These are phyloP conservation scores for Colletotrichum falcatum DNA, from an alignment of 2,329 filamentous ascomycete species.

Conservation along the genomic window DNA sequence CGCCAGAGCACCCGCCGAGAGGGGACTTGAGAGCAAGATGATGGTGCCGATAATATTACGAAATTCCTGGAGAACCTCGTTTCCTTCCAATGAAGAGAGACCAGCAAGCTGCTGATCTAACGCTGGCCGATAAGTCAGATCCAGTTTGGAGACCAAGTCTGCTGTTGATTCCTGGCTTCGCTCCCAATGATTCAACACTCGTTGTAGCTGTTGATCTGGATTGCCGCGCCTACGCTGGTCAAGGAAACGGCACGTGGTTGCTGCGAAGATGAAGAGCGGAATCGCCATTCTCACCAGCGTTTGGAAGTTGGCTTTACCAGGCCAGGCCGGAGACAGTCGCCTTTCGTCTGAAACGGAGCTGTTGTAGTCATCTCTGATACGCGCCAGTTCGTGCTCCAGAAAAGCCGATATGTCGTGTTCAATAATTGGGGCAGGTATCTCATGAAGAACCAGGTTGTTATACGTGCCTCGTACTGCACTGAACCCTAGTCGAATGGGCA, in stretches of 20 bases:
- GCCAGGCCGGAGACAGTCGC: neutral
- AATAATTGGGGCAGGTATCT: neutral
- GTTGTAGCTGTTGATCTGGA: neutral
- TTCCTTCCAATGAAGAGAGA: neutral
- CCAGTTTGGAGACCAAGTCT: neutral
- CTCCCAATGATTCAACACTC: neutral
- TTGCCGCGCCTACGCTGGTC: neutral
- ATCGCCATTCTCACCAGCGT: neutral
- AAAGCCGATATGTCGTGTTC: neutral
- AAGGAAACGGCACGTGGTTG: neutral
- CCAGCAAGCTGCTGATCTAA: neutral
- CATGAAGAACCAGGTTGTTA: neutral
- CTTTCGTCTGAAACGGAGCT: neutral
- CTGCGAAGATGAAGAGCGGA: neutral
- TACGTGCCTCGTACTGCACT: neutral
- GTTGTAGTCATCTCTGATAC: neutral
- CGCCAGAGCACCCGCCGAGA: neutral
- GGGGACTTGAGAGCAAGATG: neutral
- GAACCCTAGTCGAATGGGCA: slow-evolving; percentile 52
- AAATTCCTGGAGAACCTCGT: neutral
- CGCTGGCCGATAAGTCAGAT: neutral
- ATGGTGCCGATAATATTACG: neutral
- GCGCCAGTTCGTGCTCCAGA: neutral
- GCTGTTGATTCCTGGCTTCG: neutral
- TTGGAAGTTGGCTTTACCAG: neutral